Percentiles rank a stretch among this genome's conserved stretches.
Evolutionary conservation across 331 rosid genomes (phyloP).

Genomic region (Malus hybrid): DNA sequence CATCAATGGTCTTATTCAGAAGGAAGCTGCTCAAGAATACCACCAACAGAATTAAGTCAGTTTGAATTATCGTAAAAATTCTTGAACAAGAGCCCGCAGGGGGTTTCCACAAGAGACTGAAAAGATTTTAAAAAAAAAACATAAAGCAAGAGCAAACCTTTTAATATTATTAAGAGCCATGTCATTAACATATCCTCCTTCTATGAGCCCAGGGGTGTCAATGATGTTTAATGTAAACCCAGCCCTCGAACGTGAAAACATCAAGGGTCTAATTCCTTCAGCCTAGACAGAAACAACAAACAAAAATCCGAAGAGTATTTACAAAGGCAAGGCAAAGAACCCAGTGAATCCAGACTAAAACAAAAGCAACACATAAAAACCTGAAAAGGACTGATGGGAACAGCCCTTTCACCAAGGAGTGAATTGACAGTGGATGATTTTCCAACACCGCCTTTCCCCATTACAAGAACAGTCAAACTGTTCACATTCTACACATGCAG

Average conservation of each 20-base stretch:
- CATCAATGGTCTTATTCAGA: slow-evolving; percentile 87
- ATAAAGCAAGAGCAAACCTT: slow-evolving; percentile 32
- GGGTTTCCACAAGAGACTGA: background rate
- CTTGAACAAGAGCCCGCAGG: background rate
- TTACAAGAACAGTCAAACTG: slow-evolving; percentile 86
- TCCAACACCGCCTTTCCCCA: slow-evolving; percentile 98
- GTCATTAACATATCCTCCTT: slow-evolving; percentile 88
- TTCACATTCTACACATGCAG: slow-evolving; percentile 56
- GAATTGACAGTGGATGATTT: slow-evolving; percentile 97
- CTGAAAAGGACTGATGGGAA: slow-evolving; percentile 89
- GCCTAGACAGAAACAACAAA: slow-evolving; percentile 37
- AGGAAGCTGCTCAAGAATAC: slow-evolving; percentile 55
- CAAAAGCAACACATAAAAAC: slow-evolving; percentile 16
- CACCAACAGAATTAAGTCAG: background rate
- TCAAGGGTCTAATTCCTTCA: slow-evolving; percentile 81
- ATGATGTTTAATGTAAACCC: slow-evolving; percentile 85
- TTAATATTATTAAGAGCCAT: slow-evolving; percentile 71
- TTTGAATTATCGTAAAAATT: background rate
- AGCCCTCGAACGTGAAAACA: slow-evolving; percentile 75
- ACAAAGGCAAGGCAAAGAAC: slow-evolving; percentile 7
- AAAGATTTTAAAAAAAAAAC: background rate
- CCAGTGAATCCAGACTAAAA: background rate
- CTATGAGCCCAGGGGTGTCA: slow-evolving; percentile 96
- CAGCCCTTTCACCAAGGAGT: slow-evolving; percentile 83
- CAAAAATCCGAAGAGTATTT: background rate